These are phyloP conservation scores for Pythium utonaiense DNA, from an alignment of 352 stramenopile species.

Conservation along the genomic window DNA sequence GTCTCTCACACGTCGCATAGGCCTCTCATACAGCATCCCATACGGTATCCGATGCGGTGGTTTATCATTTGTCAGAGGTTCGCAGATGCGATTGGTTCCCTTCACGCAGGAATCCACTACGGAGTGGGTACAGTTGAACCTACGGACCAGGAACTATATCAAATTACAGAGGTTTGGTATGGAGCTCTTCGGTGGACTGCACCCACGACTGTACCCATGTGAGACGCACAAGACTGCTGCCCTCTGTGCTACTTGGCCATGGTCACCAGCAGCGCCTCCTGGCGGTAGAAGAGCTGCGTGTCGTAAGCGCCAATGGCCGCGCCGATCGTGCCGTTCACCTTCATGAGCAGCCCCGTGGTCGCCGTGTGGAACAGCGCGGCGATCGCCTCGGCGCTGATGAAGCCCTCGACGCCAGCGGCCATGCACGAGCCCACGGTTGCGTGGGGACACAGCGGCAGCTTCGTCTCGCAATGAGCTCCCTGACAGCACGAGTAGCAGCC, in stretches of 20 bases:
- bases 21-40: not conserved
- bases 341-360: constrained; percentile 72
- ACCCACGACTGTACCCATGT: not conserved
- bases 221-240: constrained; percentile 5
- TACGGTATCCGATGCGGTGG: not conserved
- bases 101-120: not conserved
- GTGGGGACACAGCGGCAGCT: constrained; percentile 56
- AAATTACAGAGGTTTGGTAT: not conserved
- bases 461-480: constrained; percentile 46
- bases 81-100: not conserved
- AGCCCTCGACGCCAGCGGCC: constrained; percentile 56
- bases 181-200: not conserved
- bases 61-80: not conserved
- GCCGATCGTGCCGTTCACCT: constrained; percentile 74
- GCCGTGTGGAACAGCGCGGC: constrained; percentile 67
- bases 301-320: constrained; percentile 64
- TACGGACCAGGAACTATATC: not conserved
- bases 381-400: constrained; percentile 75
- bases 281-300: constrained; percentile 63
- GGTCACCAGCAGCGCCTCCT: constrained; percentile 68
- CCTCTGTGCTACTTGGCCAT: constrained; percentile 47
- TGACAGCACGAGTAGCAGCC: constrained; percentile 82
- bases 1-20: not conserved
- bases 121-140: not conserved
- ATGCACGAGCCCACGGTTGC: constrained; percentile 56